phyloP scores from a whole-genome alignment of 768 basidiomycete species.

The Chiua virens region DNA sequence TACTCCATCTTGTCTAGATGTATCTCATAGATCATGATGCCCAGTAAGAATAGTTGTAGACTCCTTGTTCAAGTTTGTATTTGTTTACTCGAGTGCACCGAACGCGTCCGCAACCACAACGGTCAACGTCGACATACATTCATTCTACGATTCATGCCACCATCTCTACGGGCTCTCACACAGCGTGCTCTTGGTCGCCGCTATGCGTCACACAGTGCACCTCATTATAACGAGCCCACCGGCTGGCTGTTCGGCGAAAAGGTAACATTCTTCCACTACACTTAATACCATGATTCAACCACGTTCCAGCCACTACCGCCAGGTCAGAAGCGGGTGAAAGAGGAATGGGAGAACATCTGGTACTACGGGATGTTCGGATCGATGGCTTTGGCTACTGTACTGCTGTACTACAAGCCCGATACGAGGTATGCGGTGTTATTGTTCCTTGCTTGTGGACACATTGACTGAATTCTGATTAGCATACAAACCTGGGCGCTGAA shows the following conservation, averaged over 20 bases:
- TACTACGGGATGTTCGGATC: constrained; percentile 89
- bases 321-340: constrained; percentile 83
- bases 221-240: constrained; percentile 86
- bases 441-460: not conserved
- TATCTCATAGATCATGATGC: constrained; percentile 3
- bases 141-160: constrained; percentile 36
- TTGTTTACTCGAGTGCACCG: constrained; percentile 20
- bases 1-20: constrained; percentile 40
- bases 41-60: too few relatives aligned
- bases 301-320: constrained; percentile 63
- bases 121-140: not conserved
- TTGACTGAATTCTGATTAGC: constrained; percentile 39
- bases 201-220: constrained; percentile 72
- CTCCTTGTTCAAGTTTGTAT: constrained; percentile 15
- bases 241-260: constrained; percentile 90
- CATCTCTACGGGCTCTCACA: constrained; percentile 43
- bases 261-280: constrained; percentile 40
- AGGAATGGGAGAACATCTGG: constrained; percentile 91
- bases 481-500: constrained; percentile 91
- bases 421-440: constrained; percentile 61
- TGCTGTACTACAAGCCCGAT: constrained; percentile 91
- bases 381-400: constrained; percentile 71
- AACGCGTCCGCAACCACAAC: not conserved
- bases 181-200: constrained; percentile 38
- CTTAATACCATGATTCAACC: not conserved